phyloP scores from a whole-genome alignment of 2,329 filamentous ascomycete genomes.

The Aureobasidium lini region DNA sequence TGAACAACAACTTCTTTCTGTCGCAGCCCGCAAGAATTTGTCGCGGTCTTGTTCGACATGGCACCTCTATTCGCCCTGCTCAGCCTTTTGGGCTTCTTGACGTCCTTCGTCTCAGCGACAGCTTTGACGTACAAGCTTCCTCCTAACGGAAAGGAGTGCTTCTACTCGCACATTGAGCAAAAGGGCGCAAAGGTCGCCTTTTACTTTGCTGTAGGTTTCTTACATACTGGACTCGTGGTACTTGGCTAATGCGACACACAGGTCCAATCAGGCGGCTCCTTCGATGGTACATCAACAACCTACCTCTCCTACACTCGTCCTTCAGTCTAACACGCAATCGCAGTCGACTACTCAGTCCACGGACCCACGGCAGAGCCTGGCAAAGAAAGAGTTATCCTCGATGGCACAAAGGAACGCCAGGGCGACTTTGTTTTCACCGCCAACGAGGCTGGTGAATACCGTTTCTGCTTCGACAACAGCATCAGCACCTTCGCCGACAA shows the following conservation, averaged over 20 bases:
- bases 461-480: constrained; percentile 97
- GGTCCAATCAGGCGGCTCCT: constrained; percentile 97
- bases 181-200: constrained; percentile 87
- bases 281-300: constrained; percentile 35
- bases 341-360: constrained; percentile 78
- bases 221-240: neutral
- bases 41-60: constrained; percentile 18
- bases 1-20: neutral
- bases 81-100: constrained; percentile 52
- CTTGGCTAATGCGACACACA: constrained; percentile 31
- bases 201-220: constrained; percentile 78
- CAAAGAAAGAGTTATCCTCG: constrained; percentile 66
- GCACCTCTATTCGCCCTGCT: constrained; percentile 22
- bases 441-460: constrained; percentile 78
- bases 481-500: constrained; percentile 97
- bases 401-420: constrained; percentile 85
- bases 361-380: constrained; percentile 53
- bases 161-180: constrained; percentile 74
- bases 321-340: neutral
- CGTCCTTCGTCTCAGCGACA: constrained; percentile 70
- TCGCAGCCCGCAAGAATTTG: neutral
- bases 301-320: neutral
- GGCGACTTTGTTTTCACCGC: constrained; percentile 98
- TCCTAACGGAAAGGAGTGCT: constrained; percentile 92
- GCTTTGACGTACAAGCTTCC: constrained; percentile 88